Evolutionary conservation across 1,284 basidiomycete species (phyloP), one percentile per base, ranked within the genome.

Genomic region (Xanthoconium separans): DNA sequence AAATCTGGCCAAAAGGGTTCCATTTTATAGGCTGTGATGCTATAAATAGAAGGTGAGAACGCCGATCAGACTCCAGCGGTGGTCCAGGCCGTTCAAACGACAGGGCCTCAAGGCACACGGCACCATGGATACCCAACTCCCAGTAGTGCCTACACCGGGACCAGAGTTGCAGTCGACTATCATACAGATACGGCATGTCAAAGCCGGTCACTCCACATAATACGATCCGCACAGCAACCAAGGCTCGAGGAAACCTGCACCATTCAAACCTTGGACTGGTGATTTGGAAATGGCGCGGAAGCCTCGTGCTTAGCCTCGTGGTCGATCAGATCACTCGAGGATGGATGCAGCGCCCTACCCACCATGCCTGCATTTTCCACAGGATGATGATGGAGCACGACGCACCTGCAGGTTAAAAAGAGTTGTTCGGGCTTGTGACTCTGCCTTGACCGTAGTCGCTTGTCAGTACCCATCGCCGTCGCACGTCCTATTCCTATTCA

Each of bases 271-370:
- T n/a, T 11, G n/a, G 10, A 11, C 20, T 8, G 12, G 29, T 2
- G 31, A 45, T 40, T 13, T 42, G 44, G 13, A 39, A 20, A 39
- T 29, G 34, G 36, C 16, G 33, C 60, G 29, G 20, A 41, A 49
- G n/a, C 64, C 44, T 49, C 53, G 20, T 57, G 64, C 36, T 12
- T 6, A 18, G 27, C 60, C 62, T 65, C 40, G 42, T 51, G 58
- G 46, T 33, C 22, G 40, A 61, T 65, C 54, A 54, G 34, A 20
- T 16, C 20, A 34, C 3, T 6, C 24, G 20, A 36, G 5, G 33
- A 10, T 24, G 36, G 24, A 44, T 39, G 22, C 59, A 50, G 53
- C 36, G 41, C 61, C 39, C 6, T 29, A 46, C 39, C 22, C 44
- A 30, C 44, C 18, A 44, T 11, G 30, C 44, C 13, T 20, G n/a